These are phyloP conservation scores for Eragrostis curvula DNA, from an alignment of 176 grass and related monocot species.

Conservation along the genomic window DNA sequence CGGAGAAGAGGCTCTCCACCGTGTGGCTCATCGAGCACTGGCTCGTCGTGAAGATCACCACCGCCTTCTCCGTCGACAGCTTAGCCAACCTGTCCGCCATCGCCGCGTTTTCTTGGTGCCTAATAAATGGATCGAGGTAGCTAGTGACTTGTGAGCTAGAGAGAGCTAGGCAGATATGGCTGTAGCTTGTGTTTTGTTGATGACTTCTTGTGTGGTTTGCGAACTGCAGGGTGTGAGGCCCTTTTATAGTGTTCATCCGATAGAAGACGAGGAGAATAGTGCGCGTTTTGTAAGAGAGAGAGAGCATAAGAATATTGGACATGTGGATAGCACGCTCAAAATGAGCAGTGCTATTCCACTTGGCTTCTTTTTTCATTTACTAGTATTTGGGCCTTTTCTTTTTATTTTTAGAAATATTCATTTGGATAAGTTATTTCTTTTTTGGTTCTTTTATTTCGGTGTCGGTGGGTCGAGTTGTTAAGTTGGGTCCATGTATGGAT, in stretches of 20 bases:
- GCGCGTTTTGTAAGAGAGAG: neutral
- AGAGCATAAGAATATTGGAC: neutral
- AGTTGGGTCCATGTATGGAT: no score
- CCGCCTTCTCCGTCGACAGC: slow-evolving; percentile 59
- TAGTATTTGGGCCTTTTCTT: no score
- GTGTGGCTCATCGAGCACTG: slow-evolving; percentile 67
- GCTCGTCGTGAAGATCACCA: slow-evolving; percentile 61
- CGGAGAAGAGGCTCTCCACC: slow-evolving; percentile 58
- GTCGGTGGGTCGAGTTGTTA: no score
- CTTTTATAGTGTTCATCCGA: slow-evolving; percentile 31
- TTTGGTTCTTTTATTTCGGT: no score
- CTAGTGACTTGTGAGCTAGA: neutral
- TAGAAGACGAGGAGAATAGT: slow-evolving; percentile 22
- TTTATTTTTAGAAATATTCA: no score
- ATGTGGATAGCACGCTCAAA: neutral
- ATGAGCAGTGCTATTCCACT: neutral
- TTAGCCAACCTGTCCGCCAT: slow-evolving; percentile 57
- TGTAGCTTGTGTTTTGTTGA: neutral
- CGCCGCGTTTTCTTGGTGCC: neutral
- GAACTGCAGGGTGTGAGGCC: neutral
- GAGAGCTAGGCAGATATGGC: neutral
- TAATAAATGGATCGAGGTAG: neutral
- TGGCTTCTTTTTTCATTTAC: no score
- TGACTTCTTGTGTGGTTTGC: slow-evolving; percentile 12
- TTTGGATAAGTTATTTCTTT: no score